Evolutionary conservation across 257 asterid species (phyloP), one percentile per base, ranked within the genome.

Genomic region (Verbena officinalis): DNA sequence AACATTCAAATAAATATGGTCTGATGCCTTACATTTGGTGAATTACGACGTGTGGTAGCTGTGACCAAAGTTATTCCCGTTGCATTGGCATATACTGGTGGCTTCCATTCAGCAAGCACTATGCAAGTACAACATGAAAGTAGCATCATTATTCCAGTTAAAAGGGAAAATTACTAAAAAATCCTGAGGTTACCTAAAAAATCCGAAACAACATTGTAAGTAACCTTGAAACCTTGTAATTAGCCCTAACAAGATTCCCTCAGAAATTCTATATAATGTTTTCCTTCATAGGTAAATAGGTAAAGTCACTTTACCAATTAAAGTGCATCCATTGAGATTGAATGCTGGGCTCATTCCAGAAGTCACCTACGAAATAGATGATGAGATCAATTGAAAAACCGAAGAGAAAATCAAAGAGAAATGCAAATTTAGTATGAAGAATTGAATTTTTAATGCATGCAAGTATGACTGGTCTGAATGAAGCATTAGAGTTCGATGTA

Each of bases 31-130:
- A 93, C 99, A 80, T 87, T 90, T 24, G 96, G 99, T 67, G 97
- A 90, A 76, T 93, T 93, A 46, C 97, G 96, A 44, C 96, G 96
- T 64, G 99, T 93, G 50, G 91, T 81, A 51, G 99, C 99, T 20
- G 97, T 87, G 81, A 85, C 92, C 81, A 93, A 72, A 58, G 53
- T 76, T 78, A 93, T 70, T 39, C 99, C 99, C 27, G 46, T 81
- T 44, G 76, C 76, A 69, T 93, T 87, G 73, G 86, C 95, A 72
- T 93, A 90, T 9, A 93, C 94, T 23, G 97, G 99, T 4, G 92
- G 97, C 78, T 91, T 91, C 98, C 98, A 86, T 81, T 91, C 98
- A 69, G 98, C 89, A 69, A 91, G 94, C 71, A 91, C 98, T 91
- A 61, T 67, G 54, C 62, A 73, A 71, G 40, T 33, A 42, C 61